phyloP scores from a whole-genome alignment of 2,329 filamentous ascomycete genomes.

The Polytolypa hystricis region DNA sequence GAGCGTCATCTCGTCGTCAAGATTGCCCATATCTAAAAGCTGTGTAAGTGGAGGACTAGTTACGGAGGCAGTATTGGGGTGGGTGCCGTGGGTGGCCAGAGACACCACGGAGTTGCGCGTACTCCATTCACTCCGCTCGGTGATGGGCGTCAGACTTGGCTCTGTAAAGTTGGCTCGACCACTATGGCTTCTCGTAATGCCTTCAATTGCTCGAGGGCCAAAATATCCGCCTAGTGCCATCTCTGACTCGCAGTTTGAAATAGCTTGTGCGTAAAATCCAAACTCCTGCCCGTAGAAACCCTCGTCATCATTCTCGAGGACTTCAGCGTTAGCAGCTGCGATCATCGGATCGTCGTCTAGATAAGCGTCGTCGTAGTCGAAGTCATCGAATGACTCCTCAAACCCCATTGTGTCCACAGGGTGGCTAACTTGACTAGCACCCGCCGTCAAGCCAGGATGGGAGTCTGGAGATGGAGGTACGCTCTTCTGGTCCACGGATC shows the following conservation, averaged over 20 bases:
- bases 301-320: conserved; percentile 80
- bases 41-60: conserved; percentile 67
- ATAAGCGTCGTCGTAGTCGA: conserved; percentile 50
- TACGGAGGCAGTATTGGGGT: conserved; percentile 41
- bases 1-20: conserved; percentile 61
- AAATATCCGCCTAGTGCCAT: conserved; percentile 83
- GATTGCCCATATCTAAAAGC: conserved; percentile 51
- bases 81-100: conserved; percentile 44
- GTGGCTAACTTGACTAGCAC: conserved; percentile 40
- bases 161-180: conserved; percentile 67
- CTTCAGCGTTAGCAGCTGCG: conserved; percentile 88
- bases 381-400: conserved; percentile 35
- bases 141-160: conserved; percentile 91
- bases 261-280: conserved; percentile 68
- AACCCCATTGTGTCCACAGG: conserved; percentile 29
- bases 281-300: conserved; percentile 96
- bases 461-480: conserved; percentile 27
- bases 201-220: conserved; percentile 58
- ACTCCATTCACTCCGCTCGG: conserved; percentile 89
- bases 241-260: conserved; percentile 41
- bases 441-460: conserved; percentile 37
- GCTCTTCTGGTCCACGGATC: conserved; percentile 23
- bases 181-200: conserved; percentile 54
- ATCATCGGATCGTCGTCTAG: conserved; percentile 84
- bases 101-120: conserved; percentile 86